Percentiles rank a stretch among this genome's conserved stretches.
Evolutionary conservation across 495 filamentous ascomycete species (phyloP).

Genomic region (Penicillium ochrochloron): DNA sequence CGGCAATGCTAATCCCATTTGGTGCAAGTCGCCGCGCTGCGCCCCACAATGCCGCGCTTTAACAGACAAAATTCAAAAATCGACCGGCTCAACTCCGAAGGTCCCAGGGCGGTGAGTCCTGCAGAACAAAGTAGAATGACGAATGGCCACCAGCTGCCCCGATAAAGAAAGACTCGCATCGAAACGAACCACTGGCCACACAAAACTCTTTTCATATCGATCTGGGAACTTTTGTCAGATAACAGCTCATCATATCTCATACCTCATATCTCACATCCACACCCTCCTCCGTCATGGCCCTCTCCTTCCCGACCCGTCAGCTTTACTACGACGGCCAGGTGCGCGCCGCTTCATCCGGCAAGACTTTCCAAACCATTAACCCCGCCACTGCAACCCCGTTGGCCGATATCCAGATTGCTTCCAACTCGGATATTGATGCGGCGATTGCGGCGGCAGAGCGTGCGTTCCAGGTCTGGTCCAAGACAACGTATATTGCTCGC

Average conservation of each 20-base stretch:
- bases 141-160: not conserved
- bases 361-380: slow-evolving; percentile 68
- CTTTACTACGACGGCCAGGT: slow-evolving; percentile 71
- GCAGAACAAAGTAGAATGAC: not conserved
- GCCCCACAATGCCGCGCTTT: not conserved
- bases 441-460: slow-evolving; percentile 64
- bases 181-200: not conserved
- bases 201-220: not conserved
- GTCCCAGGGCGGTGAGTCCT: slow-evolving; percentile 8
- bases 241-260: no score
- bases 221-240: not conserved
- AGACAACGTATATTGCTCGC: slow-evolving; percentile 64
- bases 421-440: slow-evolving; percentile 64
- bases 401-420: slow-evolving; percentile 66
- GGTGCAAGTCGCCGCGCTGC: slow-evolving; percentile 8
- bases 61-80: no score
- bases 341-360: slow-evolving; percentile 60
- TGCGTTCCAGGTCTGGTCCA: slow-evolving; percentile 71
- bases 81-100: not conserved
- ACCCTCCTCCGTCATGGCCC: slow-evolving; percentile 38
- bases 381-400: slow-evolving; percentile 68
- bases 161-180: slow-evolving; percentile 5
- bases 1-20: slow-evolving; percentile 8
- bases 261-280: not conserved
- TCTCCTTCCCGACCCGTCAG: slow-evolving; percentile 53